Base-by-base conservation (phyloP, 495 filamentous ascomycete species). In the Bacidia rubella region DNA sequence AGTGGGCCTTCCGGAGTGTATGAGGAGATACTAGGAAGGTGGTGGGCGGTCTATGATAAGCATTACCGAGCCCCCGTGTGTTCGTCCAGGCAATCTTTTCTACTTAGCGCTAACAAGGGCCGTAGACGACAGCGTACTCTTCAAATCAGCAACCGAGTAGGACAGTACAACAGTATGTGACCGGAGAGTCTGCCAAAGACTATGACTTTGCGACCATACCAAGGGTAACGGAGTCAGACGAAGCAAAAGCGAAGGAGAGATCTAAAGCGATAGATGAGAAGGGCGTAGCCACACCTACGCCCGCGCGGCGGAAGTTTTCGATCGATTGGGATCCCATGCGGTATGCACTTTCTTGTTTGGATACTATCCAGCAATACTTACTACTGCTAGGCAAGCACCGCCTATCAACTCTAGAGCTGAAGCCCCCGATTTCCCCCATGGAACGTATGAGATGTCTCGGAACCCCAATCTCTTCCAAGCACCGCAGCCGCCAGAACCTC, bases 41-140 rank as follows among this genome's bases (percentile, higher is more conserved):
- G 92, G 90, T 96, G 88, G 88, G 79, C 85, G 21, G 80, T 94
- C 39, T 95, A 89, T 62, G 90, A 97, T 67, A 75, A 75, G 54
- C 87, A 97, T 67, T 89, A 86, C 62, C 72, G 74, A 49, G 66
- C 68, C 55, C 64, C 72, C 29, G 80, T 81, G 61, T 39, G 12
- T 2, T 29, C n/a, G 9, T 15, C 11, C 17, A n/a, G n/a, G n/a
- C n/a, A n/a, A n/a, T n/a, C n/a, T n/a, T n/a, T n/a, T n/a, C n/a
- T n/a, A n/a, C n/a, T n/a, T n/a, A n/a, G n/a, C n/a, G n/a, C n/a
- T n/a, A n/a, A n/a, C n/a, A n/a, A n/a, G n/a, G 11, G 45, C 38
- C 49, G 12, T 54, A 20, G 55, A 25, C 12, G 29, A 24, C 11
- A 19, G 12, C 12, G 29, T 35, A 35, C 29, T 5, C 7, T 7